Evolutionary conservation across 345 rosid species (phyloP).

Genomic region (Euphorbia tirucalli): DNA sequence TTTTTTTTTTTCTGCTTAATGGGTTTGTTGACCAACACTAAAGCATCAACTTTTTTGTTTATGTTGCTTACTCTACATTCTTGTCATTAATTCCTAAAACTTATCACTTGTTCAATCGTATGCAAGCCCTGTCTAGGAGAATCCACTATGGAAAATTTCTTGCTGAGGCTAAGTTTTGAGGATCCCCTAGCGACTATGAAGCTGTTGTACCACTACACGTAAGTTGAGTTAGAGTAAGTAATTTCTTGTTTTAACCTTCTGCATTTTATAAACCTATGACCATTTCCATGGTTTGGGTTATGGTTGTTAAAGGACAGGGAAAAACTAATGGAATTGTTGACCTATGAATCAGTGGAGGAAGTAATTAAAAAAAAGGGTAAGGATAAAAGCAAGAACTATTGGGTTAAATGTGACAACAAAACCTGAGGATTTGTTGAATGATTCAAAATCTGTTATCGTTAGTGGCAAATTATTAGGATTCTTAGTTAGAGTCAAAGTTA

Average conservation of each 20-base stretch:
- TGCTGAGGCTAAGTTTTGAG: constrained; percentile 77
- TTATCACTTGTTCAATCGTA: too few species aligned
- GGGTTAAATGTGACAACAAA: constrained; percentile 33
- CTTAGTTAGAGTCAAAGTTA: too few species aligned
- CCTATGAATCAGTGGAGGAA: constrained; percentile 50
- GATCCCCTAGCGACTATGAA: constrained; percentile 53
- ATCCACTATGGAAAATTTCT: constrained; percentile 85
- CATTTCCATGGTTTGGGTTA: neutral
- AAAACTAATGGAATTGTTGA: constrained; percentile 51
- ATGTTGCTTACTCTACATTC: too few species aligned
- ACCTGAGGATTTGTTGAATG: too few species aligned
- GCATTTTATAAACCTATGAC: neutral
- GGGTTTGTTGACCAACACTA: too few species aligned
- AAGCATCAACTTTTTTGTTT: neutral
- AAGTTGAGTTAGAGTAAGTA: neutral
- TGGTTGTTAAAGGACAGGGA: constrained; percentile 41
- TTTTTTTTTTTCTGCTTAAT: too few species aligned
- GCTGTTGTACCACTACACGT: constrained; percentile 61
- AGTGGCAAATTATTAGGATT: too few species aligned
- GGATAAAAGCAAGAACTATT: constrained; percentile 52
- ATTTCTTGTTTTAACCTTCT: too few species aligned
- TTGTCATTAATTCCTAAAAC: too few species aligned
- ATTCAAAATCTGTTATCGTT: too few species aligned
- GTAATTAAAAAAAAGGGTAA: constrained; percentile 55
- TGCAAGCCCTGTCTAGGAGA: constrained; percentile 76